Base-by-base conservation (phyloP, 176 grass and related monocot species). In the Eleusine indica region DNA sequence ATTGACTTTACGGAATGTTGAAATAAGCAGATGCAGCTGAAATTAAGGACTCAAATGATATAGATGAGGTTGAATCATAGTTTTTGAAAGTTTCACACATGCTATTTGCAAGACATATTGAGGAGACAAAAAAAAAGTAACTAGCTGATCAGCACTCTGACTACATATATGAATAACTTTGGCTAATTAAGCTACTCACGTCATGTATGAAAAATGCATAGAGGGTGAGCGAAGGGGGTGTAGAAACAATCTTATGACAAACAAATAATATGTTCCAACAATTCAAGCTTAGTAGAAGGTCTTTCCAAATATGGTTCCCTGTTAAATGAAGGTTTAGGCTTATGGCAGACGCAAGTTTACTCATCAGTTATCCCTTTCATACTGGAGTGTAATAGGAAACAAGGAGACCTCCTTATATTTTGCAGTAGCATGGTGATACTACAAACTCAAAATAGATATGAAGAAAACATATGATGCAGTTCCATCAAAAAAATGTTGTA, bases 371-470 rank as follows among this genome's bases (percentile, higher is more conserved):
- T 19, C 13, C 19, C 22, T 78, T 75, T 40, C 51, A 63, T 70
- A 63, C 14, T 25, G 7, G 17, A 53, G 0, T 21, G 10, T 80
- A 56, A 41, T 53, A 77, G 18, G 8, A 83, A 82, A n/a, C 51
- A 63, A 79, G 15, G 19, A 48, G 21, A 75, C 14, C 84, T 77
- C 43, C 57, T 64, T 75, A 40, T 30, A 18, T 75, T 74, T 66
- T 43, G 40, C 44, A 47, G 39, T 47, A 68, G 29, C 8, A 68
- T 57, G 37, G 66, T 12, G 70, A 66, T 54, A 73, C 66, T 44
- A 6, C 12, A 76, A 62, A 80, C 39, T 40, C n/a, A 37, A 78
- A 71, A 61, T 58, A 44, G 71, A 14, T 11, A 64, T 35, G 66
- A 28, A 44, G 38, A 74, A 46, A 61, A 35, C 2, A 35, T 35